Evolutionary conservation across 2,329 filamentous ascomycete genomes (phyloP).

Genomic region (Colletotrichum truncatum): DNA sequence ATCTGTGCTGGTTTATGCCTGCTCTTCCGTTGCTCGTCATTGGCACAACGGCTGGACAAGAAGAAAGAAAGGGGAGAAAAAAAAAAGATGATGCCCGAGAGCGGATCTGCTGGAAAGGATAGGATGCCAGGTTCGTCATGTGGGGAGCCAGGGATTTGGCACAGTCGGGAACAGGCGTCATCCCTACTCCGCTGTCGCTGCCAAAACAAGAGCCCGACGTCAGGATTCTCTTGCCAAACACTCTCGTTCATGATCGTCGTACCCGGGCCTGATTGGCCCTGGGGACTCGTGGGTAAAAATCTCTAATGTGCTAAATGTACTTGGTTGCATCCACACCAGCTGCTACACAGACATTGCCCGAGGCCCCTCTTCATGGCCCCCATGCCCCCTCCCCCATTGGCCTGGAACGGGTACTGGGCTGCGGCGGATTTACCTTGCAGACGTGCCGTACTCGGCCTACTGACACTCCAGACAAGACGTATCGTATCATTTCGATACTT

Average conservation of each 20-base stretch:
- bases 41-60: constrained; percentile 10
- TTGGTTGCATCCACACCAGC: constrained; percentile 27
- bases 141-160: constrained; percentile 35
- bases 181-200: constrained; percentile 31
- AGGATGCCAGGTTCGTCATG: constrained; percentile 33
- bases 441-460: constrained; percentile 30
- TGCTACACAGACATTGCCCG: constrained; percentile 29
- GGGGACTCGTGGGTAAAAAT: constrained; percentile 30
- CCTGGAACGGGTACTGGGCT: constrained; percentile 31
- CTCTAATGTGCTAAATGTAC: constrained; percentile 15
- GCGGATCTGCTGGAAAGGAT: constrained; percentile 34
- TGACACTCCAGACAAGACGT: constrained; percentile 32
- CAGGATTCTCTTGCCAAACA: constrained; percentile 42
- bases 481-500: constrained; percentile 33
- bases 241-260: constrained; percentile 42
- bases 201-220: constrained; percentile 38
- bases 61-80: not conserved
- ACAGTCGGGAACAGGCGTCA: constrained; percentile 36
- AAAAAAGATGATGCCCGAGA: constrained; percentile 29
- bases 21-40: constrained; percentile 9
- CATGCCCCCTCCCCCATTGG: constrained; percentile 22
- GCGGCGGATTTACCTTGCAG: constrained; percentile 41
- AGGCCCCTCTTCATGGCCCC: constrained; percentile 26
- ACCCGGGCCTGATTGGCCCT: constrained; percentile 36
- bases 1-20: constrained; percentile 27